Evolutionary conservation across 495 filamentous ascomycete genomes (phyloP).

Genomic region (Penicillium salamii): DNA sequence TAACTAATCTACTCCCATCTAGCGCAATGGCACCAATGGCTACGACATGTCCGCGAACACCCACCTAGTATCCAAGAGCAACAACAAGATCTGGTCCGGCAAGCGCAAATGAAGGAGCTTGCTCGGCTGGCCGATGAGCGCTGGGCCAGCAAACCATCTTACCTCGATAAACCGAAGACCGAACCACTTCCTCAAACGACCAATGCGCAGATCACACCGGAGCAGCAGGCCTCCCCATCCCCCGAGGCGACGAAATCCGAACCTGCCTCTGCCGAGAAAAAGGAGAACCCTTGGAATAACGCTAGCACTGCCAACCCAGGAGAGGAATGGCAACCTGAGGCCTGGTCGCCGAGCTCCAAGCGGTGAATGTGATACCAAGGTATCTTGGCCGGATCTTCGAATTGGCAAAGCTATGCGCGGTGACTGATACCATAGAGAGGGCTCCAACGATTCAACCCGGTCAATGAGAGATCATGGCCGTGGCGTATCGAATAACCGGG

Average conservation of each 20-base stretch:
- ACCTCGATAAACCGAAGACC: constrained; percentile 54
- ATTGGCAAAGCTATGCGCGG: too few species aligned
- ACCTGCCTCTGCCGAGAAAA: constrained; percentile 15
- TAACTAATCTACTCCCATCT: constrained; percentile 22
- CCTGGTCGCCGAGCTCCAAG: constrained; percentile 55
- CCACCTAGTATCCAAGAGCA: constrained; percentile 78
- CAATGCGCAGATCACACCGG: constrained; percentile 19
- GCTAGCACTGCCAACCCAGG: constrained; percentile 48
- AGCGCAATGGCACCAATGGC: constrained; percentile 96
- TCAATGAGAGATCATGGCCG: too few species aligned
- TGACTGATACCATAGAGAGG: too few species aligned
- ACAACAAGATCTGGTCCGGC: constrained; percentile 62
- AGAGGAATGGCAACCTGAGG: constrained; percentile 73
- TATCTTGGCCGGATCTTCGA: background rate
- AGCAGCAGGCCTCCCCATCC: constrained; percentile 1
- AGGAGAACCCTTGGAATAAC: constrained; percentile 61
- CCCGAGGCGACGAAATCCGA: constrained; percentile 3
- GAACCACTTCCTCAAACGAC: constrained; percentile 39
- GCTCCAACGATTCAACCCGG: too few species aligned
- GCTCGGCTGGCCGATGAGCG: constrained; percentile 78
- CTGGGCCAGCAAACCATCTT: constrained; percentile 75
- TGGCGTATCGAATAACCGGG: too few species aligned
- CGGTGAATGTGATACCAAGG: constrained; percentile 21
- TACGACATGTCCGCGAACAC: constrained; percentile 71
- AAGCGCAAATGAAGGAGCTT: constrained; percentile 65